Conservation (phyloP, 495 filamentous ascomycete genomes). For the Podospora tetraspora region DNA sequence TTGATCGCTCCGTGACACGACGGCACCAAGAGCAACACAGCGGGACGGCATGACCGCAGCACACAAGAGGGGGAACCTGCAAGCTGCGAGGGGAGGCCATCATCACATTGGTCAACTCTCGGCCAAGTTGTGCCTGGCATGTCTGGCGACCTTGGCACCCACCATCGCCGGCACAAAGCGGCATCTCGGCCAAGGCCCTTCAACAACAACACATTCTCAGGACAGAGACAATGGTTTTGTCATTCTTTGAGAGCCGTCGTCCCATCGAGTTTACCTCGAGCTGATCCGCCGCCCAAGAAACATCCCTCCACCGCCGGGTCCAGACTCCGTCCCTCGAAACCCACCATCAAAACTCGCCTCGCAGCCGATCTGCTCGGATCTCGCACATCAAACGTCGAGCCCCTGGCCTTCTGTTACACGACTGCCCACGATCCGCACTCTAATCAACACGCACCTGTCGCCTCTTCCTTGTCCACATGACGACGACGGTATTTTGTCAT, state of each 20-base stretch:
- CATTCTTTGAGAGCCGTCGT: background rate
- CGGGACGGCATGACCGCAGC: background rate
- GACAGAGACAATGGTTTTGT: background rate
- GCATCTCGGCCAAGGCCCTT: background rate
- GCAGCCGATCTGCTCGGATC: slow-evolving; percentile 7
- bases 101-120: background rate
- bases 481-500: background rate
- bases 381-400: slow-evolving; percentile 3
- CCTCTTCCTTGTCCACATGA: too few relatives aligned
- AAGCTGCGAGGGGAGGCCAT: background rate
- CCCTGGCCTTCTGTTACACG: background rate
- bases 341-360: background rate
- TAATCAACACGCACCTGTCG: background rate
- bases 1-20: background rate
- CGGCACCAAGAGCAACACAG: background rate
- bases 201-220: background rate
- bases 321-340: background rate
- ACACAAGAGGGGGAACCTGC: background rate
- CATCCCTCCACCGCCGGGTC: background rate
- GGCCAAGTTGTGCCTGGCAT: background rate
- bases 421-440: background rate
- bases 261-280: background rate
- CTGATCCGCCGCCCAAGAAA: background rate
- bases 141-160: background rate
- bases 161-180: background rate